Base-by-base conservation (phyloP, 2,329 filamentous ascomycete species). In the Talaromyces pinophilus region DNA sequence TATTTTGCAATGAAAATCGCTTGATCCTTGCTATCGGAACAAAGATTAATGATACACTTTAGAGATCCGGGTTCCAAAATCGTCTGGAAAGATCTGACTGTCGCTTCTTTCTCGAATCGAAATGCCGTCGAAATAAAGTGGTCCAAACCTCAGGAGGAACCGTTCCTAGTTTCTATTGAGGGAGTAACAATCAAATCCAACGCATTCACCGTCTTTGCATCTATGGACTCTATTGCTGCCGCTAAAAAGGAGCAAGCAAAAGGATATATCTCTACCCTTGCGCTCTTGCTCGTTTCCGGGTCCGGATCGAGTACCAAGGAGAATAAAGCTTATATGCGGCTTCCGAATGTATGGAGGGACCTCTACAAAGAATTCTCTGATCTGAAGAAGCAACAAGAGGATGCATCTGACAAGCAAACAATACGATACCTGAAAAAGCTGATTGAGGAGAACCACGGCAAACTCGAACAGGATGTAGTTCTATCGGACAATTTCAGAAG, bases 211-310 rank as follows among this genome's bases (percentile, higher is more conserved):
- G 78, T 90, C 28, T 86, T 82, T 11, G 88, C 95, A 70, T 90
- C 88, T 50, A 97, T 97, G 90, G 83, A 81, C 3, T 84, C 85
- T 0, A 79, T 96, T 52, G 90, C 92, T 11, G 90, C 92, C 0
- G 87, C 92, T 0, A 90, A 92, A 63, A 71, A 83, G 13, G 88
- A 89, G 69, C 93, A 99, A 75, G 96, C 95, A 5, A 93, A 98
- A 77, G 89, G 90, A 1, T 98, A 90, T 71, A 85, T 95, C 50
- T 91, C 93, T 5, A 96, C 93, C 0, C 84, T 87, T 13, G 92
- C 91, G 1, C 80, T 99, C 1, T 97, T 96, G 75, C 85, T 91
- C 48, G 83, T 96, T 0, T 97, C 93, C 70, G 87, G 88, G 1
- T 97, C 93, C 70, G 87, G 88, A 1, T 85, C 86, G n/a, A 91